Base-by-base conservation (phyloP, 2,329 filamentous ascomycete genomes). In the Cadophora malorum region DNA sequence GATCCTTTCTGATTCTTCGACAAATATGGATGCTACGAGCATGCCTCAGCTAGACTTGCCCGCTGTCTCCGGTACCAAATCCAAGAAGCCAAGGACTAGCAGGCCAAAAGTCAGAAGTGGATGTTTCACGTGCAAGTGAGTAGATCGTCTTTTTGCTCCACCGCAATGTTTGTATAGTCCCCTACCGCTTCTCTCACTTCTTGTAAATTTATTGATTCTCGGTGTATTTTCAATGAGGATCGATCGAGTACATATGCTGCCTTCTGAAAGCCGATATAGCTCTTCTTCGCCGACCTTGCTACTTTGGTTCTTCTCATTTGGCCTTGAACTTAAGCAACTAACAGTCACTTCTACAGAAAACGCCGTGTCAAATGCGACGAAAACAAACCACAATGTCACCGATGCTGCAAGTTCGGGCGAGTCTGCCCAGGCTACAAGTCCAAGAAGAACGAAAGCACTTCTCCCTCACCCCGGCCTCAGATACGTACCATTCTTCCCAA, bases 341-440 rank as follows among this genome's bases (percentile, higher is more conserved):
- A 10, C 12, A 4, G 12, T 14, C 8, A 38, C 31, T n/a, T 8
- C 19, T 31, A 55, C 50, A 55, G 50, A n/a, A 16, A 21, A 47
- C 62, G 62, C 9, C 31, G 62, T 23, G 50, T 64, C 49, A 64
- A 64, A 35, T 64, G 62, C 25, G 62, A 64, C 49, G 62, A 64
- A 33, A 64, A 25, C 19, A 56, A 55, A 16, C 62, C 62, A 0
- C 47, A 41, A 28, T 64, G 62, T 14, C 50, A 64, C 52, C 49
- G 62, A 2, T 64, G 62, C 25, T 64, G 21, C 35, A 64, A 64
- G 19, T 64, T 64, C 28, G 62, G 62, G 5, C 62, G 62, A 7
- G 23, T 23, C 14, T 64, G 62, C 53, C 23, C 31, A 38, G 62
- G 62, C 23, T 64, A 64, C 33, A 38, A 52, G 33, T 6, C 23